A percentile compares a stretch with the other conserved stretches of the same genome.
phyloP scores from a whole-genome alignment of 805 yeast species.

The Sugiyamaella lignohabitans region DNA sequence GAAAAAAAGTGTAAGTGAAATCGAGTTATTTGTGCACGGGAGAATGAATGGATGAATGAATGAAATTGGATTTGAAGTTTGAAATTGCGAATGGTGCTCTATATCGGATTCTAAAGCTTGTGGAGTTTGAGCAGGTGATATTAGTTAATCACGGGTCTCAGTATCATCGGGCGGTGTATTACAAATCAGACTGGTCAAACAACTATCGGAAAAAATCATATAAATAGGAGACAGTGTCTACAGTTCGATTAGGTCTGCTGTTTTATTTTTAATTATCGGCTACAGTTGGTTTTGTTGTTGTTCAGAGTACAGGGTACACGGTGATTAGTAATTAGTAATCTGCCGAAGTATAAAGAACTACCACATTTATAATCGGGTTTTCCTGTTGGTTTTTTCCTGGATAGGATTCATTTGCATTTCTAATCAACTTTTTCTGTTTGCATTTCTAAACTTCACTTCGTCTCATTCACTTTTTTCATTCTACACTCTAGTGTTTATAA shows the following conservation, averaged over 20 bases:
- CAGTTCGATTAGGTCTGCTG: too few relatives aligned
- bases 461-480: background rate
- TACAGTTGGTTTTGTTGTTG: too few relatives aligned
- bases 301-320: background rate
- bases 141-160: background rate
- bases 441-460: background rate
- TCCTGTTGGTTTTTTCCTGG: too few relatives aligned
- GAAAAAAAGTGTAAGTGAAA: background rate
- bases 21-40: background rate
- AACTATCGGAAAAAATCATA: background rate
- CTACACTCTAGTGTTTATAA: too few relatives aligned
- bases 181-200: background rate
- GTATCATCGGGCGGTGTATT: background rate
- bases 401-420: too few relatives aligned
- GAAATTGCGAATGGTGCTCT: too few relatives aligned
- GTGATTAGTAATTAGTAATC: too few relatives aligned
- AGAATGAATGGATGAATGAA: background rate
- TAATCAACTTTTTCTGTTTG: too few relatives aligned
- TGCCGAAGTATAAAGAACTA: too few relatives aligned
- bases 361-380: background rate
- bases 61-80: background rate
- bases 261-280: too few relatives aligned
- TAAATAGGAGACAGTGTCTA: background rate
- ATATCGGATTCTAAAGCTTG: too few relatives aligned
- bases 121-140: too few relatives aligned